These are phyloP conservation scores for Pichia sp. DNA, from an alignment of 1,139 yeast species.

Conservation along the genomic window DNA sequence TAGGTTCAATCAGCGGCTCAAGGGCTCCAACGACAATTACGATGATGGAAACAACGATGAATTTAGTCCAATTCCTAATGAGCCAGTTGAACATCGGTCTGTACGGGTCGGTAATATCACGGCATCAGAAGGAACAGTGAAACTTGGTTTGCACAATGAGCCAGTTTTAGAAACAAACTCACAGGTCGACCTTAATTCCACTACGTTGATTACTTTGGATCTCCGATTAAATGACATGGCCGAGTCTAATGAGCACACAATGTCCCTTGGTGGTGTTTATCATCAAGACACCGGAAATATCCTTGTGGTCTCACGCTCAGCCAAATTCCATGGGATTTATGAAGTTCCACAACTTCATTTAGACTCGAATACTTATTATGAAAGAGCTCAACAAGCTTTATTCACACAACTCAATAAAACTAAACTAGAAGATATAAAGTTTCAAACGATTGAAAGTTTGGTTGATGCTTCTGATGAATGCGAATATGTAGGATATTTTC, in stretches of 20 bases:
- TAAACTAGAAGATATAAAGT: slow-evolving; percentile 30
- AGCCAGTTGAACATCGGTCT: slow-evolving; percentile 4
- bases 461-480: slow-evolving; percentile 45
- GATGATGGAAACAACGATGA: slow-evolving; percentile 12
- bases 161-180: slow-evolving; percentile 8
- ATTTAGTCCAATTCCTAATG: neutral
- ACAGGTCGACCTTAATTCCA: slow-evolving; percentile 14
- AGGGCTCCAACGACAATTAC: slow-evolving; percentile 4
- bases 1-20: slow-evolving; percentile 7
- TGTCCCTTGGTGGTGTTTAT: slow-evolving; percentile 60
- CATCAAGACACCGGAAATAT: slow-evolving; percentile 65
- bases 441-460: slow-evolving; percentile 30
- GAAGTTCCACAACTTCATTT: slow-evolving; percentile 53
- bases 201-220: slow-evolving; percentile 19
- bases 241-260: slow-evolving; percentile 38
- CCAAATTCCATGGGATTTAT: slow-evolving; percentile 61
- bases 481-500: slow-evolving; percentile 65
- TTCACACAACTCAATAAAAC: slow-evolving; percentile 38
- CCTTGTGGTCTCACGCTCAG: slow-evolving; percentile 56
- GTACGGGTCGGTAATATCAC: slow-evolving; percentile 27
- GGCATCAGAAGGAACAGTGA: slow-evolving; percentile 20
- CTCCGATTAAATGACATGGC: slow-evolving; percentile 32
- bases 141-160: slow-evolving; percentile 13
- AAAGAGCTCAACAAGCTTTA: slow-evolving; percentile 34
- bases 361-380: slow-evolving; percentile 35